A percentile compares a stretch with the other conserved stretches of the same genome.
Conservation (phyloP, 768 basidiomycete genomes). For the Auriculariales sp. region DNA sequence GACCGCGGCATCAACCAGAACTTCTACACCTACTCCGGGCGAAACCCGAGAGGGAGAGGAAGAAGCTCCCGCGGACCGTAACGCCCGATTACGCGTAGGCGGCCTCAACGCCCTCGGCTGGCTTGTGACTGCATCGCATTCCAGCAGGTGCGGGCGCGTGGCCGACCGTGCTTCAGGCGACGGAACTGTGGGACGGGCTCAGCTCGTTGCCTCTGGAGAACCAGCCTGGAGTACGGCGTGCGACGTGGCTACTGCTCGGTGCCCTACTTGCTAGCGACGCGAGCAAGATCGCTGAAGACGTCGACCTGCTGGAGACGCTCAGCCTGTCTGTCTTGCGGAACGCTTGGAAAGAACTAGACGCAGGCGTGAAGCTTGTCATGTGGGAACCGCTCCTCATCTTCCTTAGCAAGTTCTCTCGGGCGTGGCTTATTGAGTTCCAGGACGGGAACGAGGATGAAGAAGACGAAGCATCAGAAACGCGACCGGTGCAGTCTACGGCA, state of each 20-base stretch:
- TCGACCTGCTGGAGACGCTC: constrained; percentile 4
- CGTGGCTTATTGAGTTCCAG: constrained; percentile 40
- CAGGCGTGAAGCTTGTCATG: constrained; percentile 49
- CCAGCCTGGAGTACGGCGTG: constrained; percentile 60
- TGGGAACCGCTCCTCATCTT: constrained; percentile 59
- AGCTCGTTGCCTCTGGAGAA: constrained; percentile 15
- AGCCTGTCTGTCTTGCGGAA: constrained; percentile 44
- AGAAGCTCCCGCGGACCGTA: constrained; percentile 55
- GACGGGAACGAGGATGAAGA: constrained; percentile 21
- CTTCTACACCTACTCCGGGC: constrained; percentile 11
- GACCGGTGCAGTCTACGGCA: too few relatives aligned
- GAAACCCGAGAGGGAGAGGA: constrained; percentile 44
- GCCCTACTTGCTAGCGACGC: constrained; percentile 21
- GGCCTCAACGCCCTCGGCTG: constrained; percentile 52
- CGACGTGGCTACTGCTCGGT: constrained; percentile 48
- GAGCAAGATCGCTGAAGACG: too few relatives aligned
- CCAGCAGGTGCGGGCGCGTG: constrained; percentile 13
- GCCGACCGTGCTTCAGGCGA: constrained; percentile 8
- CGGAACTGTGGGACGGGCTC: background rate
- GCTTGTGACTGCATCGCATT: constrained; percentile 55
- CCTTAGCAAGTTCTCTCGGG: constrained; percentile 51
- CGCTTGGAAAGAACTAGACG: constrained; percentile 56
- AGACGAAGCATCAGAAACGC: constrained; percentile 17
- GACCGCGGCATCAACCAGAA: too few relatives aligned
- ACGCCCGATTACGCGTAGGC: constrained; percentile 52